Base-by-base conservation (phyloP, 2,329 filamentous ascomycete genomes). In the Beauveria medogensis region DNA sequence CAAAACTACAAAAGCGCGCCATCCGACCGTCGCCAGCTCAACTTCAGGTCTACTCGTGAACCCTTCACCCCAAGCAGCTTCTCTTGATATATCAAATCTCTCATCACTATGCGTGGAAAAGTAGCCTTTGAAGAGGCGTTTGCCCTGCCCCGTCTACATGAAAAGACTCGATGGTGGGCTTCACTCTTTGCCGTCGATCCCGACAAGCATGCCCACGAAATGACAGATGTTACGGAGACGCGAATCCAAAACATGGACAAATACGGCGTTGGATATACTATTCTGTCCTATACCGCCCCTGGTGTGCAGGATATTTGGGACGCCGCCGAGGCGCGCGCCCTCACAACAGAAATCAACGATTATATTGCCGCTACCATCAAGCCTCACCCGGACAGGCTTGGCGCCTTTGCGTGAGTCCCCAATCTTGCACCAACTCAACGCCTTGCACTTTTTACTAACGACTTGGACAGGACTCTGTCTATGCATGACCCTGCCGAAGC, bases 121-220 rank as follows among this genome's bases (percentile, higher is more conserved):
- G 77, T 87, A 62, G 80, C 81, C 14, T 75, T 87, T 24, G 84
- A 87, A 69, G 84, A 87, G 72, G 82, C 83, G 16, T 86, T 85
- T 64, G 80, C 80, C 63, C 75, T 86, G 7, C 82, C 85, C 50
- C 78, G 82, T 40, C 77, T 85, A 63, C 75, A 79, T 51, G 81
- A 86, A 64, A 81, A 80, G 70, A 83, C 81, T 5, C 74, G 75
- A 65, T 85, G 83, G 82, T 86, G 83, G 83, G 85, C 84, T 1
- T 72, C 75, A 5, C 70, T 87, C 24, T 87, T 86, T 67, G 78
- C 82, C 16, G 75, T 80, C n/a, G 79, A 86, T 64, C 75, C 81
- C 2, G 81, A 83, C 12, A 82, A 80, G 69, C 83, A 87, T 63
- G 77, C 78, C 59, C 74, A 71, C 28, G 82, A 87, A 70, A 87